Evolutionary conservation across 108 stramenopile genomes (phyloP).

Genomic region (Cyclostephanos invisitatus): DNA sequence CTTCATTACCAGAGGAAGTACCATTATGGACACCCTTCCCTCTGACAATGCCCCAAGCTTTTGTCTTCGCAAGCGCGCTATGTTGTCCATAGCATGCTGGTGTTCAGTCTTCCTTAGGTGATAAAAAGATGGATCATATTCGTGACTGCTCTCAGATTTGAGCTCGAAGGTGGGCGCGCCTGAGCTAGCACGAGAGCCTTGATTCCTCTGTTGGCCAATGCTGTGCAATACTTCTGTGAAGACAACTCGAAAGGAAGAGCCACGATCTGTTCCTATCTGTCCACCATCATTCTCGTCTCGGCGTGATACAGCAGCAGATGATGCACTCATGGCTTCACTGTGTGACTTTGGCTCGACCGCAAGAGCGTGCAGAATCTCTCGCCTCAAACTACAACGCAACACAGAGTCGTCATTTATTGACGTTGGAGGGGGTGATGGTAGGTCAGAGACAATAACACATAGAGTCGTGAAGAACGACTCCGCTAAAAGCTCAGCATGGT

Average conservation of each 20-base stretch:
- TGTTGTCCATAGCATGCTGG: constrained; percentile 93
- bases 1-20: constrained; percentile 76
- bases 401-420: constrained; percentile 57
- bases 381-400: constrained; percentile 67
- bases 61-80: constrained; percentile 73
- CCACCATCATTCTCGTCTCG: constrained; percentile 77
- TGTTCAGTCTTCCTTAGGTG: constrained; percentile 88
- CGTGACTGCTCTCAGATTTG: constrained; percentile 72
- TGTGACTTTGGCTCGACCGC: constrained; percentile 88
- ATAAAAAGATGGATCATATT: constrained; percentile 92
- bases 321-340: constrained; percentile 84
- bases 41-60: constrained; percentile 54
- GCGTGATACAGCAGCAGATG: constrained; percentile 69
- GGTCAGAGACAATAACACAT: constrained; percentile 82
- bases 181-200: constrained; percentile 64
- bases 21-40: constrained; percentile 29
- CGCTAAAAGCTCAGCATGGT: constrained; percentile 77
- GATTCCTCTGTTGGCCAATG: constrained; percentile 68
- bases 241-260: constrained; percentile 64
- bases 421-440: constrained; percentile 81
- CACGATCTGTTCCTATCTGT: constrained; percentile 60
- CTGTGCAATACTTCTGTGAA: constrained; percentile 76
- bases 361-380: constrained; percentile 90
- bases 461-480: constrained; percentile 85
- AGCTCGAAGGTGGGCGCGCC: constrained; percentile 85